These are phyloP conservation scores for Gossypium turneri DNA, from an alignment of 345 rosid species.

Conservation along the genomic window DNA sequence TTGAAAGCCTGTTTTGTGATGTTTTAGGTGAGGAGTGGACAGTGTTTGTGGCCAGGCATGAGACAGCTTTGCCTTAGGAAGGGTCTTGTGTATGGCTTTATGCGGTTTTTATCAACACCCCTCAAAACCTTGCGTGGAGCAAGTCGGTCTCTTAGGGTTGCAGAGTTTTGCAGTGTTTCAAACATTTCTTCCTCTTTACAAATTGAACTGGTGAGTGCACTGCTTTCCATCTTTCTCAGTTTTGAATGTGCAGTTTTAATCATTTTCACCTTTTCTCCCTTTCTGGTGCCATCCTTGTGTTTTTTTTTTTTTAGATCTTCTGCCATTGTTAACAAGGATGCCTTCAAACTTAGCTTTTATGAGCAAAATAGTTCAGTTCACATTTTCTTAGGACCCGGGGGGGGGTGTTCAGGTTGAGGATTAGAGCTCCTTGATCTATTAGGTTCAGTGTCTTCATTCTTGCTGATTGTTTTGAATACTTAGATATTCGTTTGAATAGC, in stretches of 20 bases:
- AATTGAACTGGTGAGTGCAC: conserved; percentile 73
- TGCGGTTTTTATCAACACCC: conserved; percentile 69
- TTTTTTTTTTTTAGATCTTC: neutral
- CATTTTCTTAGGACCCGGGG: no score
- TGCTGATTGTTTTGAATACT: neutral
- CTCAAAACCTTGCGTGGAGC: conserved; percentile 89
- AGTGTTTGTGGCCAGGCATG: conserved; percentile 72
- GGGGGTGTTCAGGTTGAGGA: no score
- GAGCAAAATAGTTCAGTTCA: neutral
- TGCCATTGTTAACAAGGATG: neutral
- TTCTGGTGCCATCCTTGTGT: neutral
- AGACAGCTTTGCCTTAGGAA: conserved; percentile 83
- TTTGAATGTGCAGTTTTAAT: neutral
- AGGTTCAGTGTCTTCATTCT: neutral
- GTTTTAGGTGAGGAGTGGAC: conserved; percentile 63
- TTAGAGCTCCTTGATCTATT: neutral
- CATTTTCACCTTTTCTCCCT: neutral
- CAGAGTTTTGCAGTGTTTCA: conserved; percentile 86
- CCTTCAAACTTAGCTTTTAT: neutral
- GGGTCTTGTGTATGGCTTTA: conserved; percentile 76
- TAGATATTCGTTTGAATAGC: neutral
- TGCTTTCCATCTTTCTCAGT: neutral
- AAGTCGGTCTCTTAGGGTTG: conserved; percentile 71
- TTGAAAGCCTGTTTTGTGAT: neutral
- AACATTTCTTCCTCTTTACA: conserved; percentile 76